phyloP scores from a whole-genome alignment of 2,329 filamentous ascomycete species.

The Exophiala dermatitidis region DNA sequence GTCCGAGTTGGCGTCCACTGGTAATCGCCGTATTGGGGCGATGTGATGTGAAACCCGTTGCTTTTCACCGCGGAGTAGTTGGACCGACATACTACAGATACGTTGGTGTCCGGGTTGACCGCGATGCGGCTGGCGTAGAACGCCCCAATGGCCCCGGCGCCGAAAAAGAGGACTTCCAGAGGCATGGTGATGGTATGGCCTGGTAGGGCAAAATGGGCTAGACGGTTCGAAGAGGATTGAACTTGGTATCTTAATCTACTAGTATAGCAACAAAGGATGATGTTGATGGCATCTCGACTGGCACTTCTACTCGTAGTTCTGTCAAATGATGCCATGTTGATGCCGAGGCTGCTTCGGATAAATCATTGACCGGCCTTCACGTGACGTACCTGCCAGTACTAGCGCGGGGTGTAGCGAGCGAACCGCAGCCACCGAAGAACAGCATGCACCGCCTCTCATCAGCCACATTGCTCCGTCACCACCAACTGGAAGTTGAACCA shows the following conservation, averaged over 20 bases:
- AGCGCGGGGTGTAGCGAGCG: too few relatives aligned
- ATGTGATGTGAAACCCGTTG: slow-evolving; percentile 57
- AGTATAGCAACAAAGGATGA: not conserved
- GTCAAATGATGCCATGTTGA: not conserved
- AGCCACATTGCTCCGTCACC: too few relatives aligned
- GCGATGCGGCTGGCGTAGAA: slow-evolving; percentile 27
- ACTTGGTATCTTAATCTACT: too few relatives aligned
- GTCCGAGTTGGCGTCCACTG: slow-evolving; percentile 55
- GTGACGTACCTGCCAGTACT: too few relatives aligned
- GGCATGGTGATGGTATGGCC: slow-evolving; percentile 8
- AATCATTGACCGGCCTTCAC: not conserved
- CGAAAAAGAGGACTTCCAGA: slow-evolving; percentile 25
- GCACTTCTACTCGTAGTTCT: too few relatives aligned
- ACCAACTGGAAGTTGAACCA: too few relatives aligned
- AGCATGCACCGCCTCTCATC: not conserved
- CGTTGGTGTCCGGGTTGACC: slow-evolving; percentile 40
- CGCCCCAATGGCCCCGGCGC: slow-evolving; percentile 27
- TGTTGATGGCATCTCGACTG: not conserved
- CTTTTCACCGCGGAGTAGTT: slow-evolving; percentile 60
- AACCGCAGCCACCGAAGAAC: not conserved
- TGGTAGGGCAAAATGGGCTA: not conserved
- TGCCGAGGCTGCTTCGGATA: not conserved
- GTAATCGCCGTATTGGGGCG: slow-evolving; percentile 61
- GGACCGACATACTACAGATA: slow-evolving; percentile 66
- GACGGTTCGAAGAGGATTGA: not conserved